Conservation (phyloP, 208 protist species). For the Acanthamoeba sp. region DNA sequence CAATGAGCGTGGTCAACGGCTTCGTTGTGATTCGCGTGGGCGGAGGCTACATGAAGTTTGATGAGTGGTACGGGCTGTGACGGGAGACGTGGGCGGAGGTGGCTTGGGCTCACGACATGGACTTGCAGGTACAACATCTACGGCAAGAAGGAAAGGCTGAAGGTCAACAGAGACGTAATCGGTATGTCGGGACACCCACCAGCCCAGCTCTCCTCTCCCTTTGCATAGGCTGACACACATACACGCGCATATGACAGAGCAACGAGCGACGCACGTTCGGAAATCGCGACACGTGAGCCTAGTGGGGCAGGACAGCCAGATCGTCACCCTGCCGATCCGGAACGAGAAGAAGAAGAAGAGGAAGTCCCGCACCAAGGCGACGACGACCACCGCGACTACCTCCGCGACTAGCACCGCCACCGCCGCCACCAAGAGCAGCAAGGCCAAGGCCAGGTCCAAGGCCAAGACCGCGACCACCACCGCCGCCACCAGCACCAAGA, state of each 20-base stretch:
- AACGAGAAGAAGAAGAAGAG: background rate
- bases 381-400: background rate
- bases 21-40: background rate
- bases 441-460: background rate
- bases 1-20: background rate
- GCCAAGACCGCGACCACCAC: background rate
- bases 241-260: background rate
- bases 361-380: background rate
- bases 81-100: background rate
- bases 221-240: background rate
- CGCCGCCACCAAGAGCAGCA: too few relatives aligned
- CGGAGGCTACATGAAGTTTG: slow-evolving; percentile 41
- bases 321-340: background rate
- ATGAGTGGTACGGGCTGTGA: background rate
- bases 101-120: background rate
- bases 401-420: too few relatives aligned
- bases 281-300: slow-evolving; percentile 38
- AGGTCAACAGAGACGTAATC: background rate
- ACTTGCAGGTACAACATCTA: background rate
- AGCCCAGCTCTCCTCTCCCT: background rate
- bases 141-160: slow-evolving; percentile 11
- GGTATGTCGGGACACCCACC: background rate
- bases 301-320: background rate
- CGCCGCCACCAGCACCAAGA: too few relatives aligned
- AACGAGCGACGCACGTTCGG: background rate